Percentiles rank a stretch among this genome's conserved stretches.
These are phyloP conservation scores for Cryphonectria japonica DNA, from an alignment of 2,329 filamentous ascomycete genomes.

Conservation along the genomic window DNA sequence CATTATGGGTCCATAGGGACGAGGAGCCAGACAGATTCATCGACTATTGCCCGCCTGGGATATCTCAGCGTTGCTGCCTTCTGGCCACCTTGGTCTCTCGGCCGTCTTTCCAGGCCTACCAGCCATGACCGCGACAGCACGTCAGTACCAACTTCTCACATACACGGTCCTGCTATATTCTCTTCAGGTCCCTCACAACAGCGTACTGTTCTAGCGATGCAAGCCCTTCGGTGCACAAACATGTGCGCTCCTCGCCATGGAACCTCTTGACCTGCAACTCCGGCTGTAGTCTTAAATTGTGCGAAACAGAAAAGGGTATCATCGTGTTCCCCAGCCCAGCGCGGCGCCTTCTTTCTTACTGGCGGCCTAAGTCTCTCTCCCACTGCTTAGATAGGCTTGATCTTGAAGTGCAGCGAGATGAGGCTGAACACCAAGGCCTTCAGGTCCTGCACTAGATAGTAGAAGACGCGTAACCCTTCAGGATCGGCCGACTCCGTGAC, in stretches of 20 bases:
- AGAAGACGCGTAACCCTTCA: constrained; percentile 94
- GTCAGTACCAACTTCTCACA: not conserved
- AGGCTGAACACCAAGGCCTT: constrained; percentile 96
- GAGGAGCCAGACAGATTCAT: not conserved
- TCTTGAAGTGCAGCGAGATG: constrained; percentile 97
- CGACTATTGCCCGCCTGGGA: not conserved
- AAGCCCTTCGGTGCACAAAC: not conserved
- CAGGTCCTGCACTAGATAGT: constrained; percentile 96
- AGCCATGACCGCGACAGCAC: not conserved
- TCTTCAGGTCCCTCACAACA: not conserved
- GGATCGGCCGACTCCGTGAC: constrained; percentile 96
- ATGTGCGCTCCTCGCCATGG: not conserved
- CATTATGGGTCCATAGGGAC: not conserved
- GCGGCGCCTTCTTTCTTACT: not conserved
- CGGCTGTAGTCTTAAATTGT: not conserved
- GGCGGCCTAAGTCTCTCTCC: not conserved
- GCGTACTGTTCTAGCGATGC: not conserved
- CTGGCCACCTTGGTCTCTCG: not conserved
- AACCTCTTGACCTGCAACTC: not conserved
- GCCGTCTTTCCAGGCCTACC: not conserved
- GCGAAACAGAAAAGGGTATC: constrained; percentile 21
- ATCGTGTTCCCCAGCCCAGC: constrained; percentile 5
- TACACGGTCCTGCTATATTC: not conserved
- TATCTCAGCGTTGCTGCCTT: not conserved
- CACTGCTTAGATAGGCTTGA: constrained; percentile 69